These are phyloP conservation scores for Pseudopyrenochaeta lycopersici DNA, from an alignment of 2,329 filamentous ascomycete species.

Conservation along the genomic window DNA sequence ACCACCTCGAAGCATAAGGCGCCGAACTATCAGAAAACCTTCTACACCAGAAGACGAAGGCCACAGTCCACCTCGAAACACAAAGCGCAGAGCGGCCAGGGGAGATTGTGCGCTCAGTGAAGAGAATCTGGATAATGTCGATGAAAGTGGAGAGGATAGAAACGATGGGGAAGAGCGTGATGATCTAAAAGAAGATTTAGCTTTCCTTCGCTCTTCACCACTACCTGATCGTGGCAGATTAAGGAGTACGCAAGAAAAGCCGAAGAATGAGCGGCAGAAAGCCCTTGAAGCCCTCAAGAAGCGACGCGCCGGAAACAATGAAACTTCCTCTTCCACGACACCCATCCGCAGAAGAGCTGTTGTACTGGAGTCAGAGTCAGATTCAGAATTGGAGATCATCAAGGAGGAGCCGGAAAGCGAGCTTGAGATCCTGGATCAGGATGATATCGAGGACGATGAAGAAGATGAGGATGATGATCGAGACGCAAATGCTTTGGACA, in stretches of 20 bases:
- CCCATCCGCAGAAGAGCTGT: conserved; percentile 31
- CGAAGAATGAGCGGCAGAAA: conserved; percentile 48
- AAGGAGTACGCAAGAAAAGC: conserved; percentile 33
- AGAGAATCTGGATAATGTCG: conserved; percentile 16
- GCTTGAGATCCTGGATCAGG: conserved; percentile 12
- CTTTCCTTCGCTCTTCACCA: conserved; percentile 52
- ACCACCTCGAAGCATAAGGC: conserved; percentile 12
- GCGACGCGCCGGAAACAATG: conserved; percentile 45
- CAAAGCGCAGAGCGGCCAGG: conserved; percentile 36
- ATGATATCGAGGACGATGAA: conserved; percentile 38
- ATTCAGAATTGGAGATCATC: conserved; percentile 44
- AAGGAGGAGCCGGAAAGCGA: conserved; percentile 41
- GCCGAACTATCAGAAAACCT: not conserved
- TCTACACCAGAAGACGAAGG: conserved; percentile 6
- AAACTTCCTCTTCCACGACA: conserved; percentile 34
- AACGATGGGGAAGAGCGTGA: conserved; percentile 36
- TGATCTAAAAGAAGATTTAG: conserved; percentile 57
- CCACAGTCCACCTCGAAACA: conserved; percentile 11
- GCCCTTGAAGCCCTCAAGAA: conserved; percentile 57
- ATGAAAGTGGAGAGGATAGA: not conserved
- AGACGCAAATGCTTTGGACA: conserved; percentile 46
- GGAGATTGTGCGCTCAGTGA: conserved; percentile 25
- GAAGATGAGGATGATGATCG: conserved; percentile 31
- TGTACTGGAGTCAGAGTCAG: conserved; percentile 34
- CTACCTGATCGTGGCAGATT: conserved; percentile 34